Evolutionary conservation across 73 alveolate genomes (phyloP).

Genomic region (Paramecium bursaria): DNA sequence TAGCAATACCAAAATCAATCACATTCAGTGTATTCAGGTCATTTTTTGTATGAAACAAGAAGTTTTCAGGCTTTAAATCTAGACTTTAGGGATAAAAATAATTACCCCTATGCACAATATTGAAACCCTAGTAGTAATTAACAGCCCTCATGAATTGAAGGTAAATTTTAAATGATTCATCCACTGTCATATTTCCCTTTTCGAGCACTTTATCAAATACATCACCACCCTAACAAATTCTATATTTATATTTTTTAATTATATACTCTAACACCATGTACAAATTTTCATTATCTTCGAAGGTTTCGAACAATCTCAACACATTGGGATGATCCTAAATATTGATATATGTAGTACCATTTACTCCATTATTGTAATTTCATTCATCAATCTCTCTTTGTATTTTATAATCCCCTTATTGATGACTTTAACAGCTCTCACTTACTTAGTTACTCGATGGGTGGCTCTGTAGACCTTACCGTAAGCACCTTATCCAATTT

Average conservation of each 20-base stretch:
- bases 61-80: slow-evolving; percentile 53
- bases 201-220: slow-evolving; percentile 56
- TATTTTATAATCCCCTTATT: slow-evolving; percentile 29
- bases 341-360: background rate
- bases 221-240: slow-evolving; percentile 54
- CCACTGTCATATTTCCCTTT: slow-evolving; percentile 7
- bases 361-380: slow-evolving; percentile 44
- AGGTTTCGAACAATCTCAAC: slow-evolving; percentile 52
- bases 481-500: slow-evolving; percentile 45
- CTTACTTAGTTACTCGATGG: slow-evolving; percentile 33
- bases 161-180: slow-evolving; percentile 41
- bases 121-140: slow-evolving; percentile 30
- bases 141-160: slow-evolving; percentile 43
- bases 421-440: slow-evolving; percentile 51
- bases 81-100: slow-evolving; percentile 1
- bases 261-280: slow-evolving; percentile 52
- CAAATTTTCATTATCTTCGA: slow-evolving; percentile 41
- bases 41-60: slow-evolving; percentile 6
- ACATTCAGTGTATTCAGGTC: slow-evolving; percentile 9
- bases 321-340: slow-evolving; percentile 49
- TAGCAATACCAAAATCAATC: slow-evolving; percentile 51
- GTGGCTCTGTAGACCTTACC: slow-evolving; percentile 33
- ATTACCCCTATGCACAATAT: background rate
- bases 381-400: slow-evolving; percentile 41
- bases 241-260: slow-evolving; percentile 1